Conservation (phyloP, 2,329 filamentous ascomycete species). For the Podosphaera aphanis region DNA sequence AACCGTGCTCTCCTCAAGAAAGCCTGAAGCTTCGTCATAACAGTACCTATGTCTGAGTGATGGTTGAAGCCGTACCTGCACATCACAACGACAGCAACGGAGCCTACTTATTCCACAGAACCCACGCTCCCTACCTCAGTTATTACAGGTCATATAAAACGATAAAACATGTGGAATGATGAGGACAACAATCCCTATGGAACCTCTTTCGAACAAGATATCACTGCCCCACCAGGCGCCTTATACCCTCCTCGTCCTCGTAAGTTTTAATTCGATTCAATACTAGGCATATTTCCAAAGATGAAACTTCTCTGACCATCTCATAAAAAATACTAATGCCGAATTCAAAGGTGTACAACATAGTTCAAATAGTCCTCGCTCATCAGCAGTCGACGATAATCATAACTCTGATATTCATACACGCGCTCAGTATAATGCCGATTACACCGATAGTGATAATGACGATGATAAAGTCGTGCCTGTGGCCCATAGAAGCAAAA, state of each 20-base stretch:
- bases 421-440: slow-evolving; percentile 9
- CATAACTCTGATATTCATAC: slow-evolving; percentile 18
- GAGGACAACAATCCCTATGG: slow-evolving; percentile 97
- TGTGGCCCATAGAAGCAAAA: slow-evolving; percentile 32
- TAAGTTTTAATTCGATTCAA: slow-evolving; percentile 20
- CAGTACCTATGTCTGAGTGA: background rate
- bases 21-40: background rate
- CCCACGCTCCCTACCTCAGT: slow-evolving; percentile 3
- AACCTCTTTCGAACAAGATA: slow-evolving; percentile 68
- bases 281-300: slow-evolving; percentile 9
- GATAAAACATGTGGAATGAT: slow-evolving; percentile 75
- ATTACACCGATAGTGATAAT: slow-evolving; percentile 22
- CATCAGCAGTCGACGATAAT: slow-evolving; percentile 42
- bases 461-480: slow-evolving; percentile 24
- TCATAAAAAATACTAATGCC: slow-evolving; percentile 21
- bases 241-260: slow-evolving; percentile 30
- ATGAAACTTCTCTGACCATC: slow-evolving; percentile 17
- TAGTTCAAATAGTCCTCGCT: slow-evolving; percentile 23
- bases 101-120: background rate
- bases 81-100: background rate
- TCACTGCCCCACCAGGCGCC: slow-evolving; percentile 45
- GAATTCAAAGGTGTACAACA: slow-evolving; percentile 25
- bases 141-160: slow-evolving; percentile 24
- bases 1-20: background rate
- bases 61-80: background rate